Base-by-base conservation (phyloP, 176 grass and related monocot species). In the Panicum miliaceum region DNA sequence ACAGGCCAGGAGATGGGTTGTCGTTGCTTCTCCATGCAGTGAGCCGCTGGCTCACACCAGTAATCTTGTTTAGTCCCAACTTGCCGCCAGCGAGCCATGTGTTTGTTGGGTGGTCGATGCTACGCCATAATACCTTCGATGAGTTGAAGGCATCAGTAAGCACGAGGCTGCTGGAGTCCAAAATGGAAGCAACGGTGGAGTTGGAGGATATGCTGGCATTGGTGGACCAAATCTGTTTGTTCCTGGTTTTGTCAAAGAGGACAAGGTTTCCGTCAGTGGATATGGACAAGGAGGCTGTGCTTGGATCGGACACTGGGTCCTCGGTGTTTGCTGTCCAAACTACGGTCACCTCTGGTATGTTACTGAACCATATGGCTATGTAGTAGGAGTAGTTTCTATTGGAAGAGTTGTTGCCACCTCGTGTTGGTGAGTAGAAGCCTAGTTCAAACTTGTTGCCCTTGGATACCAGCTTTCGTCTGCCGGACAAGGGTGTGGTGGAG, bases 331-430 rank as follows among this genome's bases (percentile, higher is more conserved):
- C 88, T 35, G 81, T 80, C 84, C 90, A 96, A 16, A 89, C 90
- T 0, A 88, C 2, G 40, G 90, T 91, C 27, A 18, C 5, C 64
- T 10, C 0, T 3, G 60, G 85, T 84, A 91, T 82, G 50, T 77
- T 84, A 57, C 77, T 89, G 86, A 92, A 96, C 93, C 93, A 96
- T 87, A 96, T 96, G 40, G 82, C 80, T 53, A 96, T 86, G 85
- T 96, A 96, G 87, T 85, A 92, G 85, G 91, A 96, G 87, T 85
- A 92, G 25, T 64, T 75, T 19, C 75, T 19, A 26, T 60, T 71
- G 65, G 74, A 71, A 27, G 75, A 69, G 9, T 53, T 47, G 50
- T 35, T 43, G 60, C 76, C 76, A 52, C 63, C 73, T 47, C 25
- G 78, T 18, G 20, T 7, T 32, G 90, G 82, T 51, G 86, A 54